Evolutionary conservation across 2,329 filamentous ascomycete species (phyloP).

Genomic region (Aureobasidium leucospermi): DNA sequence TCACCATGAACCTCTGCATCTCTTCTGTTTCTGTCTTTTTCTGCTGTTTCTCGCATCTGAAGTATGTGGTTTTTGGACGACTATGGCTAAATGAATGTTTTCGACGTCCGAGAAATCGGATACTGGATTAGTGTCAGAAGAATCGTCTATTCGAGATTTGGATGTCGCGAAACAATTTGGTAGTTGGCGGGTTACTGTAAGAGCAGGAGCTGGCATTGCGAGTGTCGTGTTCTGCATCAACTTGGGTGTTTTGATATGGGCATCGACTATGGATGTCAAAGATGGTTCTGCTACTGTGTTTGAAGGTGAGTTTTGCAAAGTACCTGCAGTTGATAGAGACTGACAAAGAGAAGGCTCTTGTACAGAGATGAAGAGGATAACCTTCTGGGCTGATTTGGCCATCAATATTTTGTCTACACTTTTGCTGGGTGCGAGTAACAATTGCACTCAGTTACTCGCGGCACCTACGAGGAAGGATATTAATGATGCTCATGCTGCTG

Average conservation of each 20-base stretch:
- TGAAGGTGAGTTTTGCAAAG: background rate
- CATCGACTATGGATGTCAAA: background rate
- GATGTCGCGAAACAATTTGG: background rate
- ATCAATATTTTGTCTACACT: constrained; percentile 43
- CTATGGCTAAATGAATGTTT: background rate
- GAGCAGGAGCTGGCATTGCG: background rate
- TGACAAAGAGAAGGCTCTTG: background rate
- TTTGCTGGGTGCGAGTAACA: constrained; percentile 42
- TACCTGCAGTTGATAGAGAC: background rate
- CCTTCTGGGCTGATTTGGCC: constrained; percentile 28
- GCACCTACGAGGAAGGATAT: constrained; percentile 45
- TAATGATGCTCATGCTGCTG: constrained; percentile 38
- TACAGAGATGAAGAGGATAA: background rate
- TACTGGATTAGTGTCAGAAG: background rate
- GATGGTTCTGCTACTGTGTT: constrained; percentile 5
- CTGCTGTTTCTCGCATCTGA: too few species aligned
- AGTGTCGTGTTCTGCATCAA: background rate
- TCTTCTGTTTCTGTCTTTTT: too few species aligned
- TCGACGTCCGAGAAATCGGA: background rate
- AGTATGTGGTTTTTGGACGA: background rate
- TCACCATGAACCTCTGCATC: too few species aligned
- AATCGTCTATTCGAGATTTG: background rate
- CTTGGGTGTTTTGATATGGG: background rate
- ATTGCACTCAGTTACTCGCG: constrained; percentile 45
- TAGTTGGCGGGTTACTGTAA: background rate